Conservation (phyloP, 1,139 yeast species). For the Protomyces pachydermus region DNA sequence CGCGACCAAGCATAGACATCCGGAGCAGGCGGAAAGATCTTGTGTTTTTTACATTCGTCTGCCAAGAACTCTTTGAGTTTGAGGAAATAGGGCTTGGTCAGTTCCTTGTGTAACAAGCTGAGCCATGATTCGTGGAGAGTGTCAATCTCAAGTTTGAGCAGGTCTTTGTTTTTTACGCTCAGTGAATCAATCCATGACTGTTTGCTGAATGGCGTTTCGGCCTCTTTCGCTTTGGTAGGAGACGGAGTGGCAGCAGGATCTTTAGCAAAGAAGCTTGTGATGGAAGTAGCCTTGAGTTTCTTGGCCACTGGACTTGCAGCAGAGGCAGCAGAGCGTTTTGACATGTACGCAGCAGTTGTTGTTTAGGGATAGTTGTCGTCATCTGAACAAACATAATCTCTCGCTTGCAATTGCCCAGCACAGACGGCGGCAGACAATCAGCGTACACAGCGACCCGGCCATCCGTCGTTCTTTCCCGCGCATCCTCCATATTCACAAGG, state of each 20-base stretch:
- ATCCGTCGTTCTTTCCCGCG: no score
- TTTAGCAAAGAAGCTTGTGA: conserved; percentile 22
- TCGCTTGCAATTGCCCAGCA: neutral
- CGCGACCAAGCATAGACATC: conserved; percentile 94
- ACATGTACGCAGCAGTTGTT: neutral
- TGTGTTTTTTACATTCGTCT: conserved; percentile 40
- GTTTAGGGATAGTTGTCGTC: neutral
- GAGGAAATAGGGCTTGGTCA: conserved; percentile 83
- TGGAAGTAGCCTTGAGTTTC: conserved; percentile 19
- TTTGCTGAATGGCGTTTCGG: conserved; percentile 5
- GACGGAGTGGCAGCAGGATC: conserved; percentile 9
- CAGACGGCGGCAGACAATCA: no score
- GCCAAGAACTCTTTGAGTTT: conserved; percentile 58
- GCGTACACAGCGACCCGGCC: no score
- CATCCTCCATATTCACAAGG: no score
- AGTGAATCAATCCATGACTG: conserved; percentile 9
- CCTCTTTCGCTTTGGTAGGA: neutral
- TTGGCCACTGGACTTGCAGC: conserved; percentile 10
- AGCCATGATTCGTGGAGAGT: conserved; percentile 79
- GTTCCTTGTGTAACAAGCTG: conserved; percentile 58
- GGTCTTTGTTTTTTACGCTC: neutral
- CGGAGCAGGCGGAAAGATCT: conserved; percentile 66
- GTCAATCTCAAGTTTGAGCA: conserved; percentile 52
- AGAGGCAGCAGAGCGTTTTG: conserved; percentile 9
- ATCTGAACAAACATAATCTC: neutral